Evolutionary conservation across 305 asterid genomes (phyloP), one percentile per base, ranked within the genome.

Genomic region (Fraxinus velutina): DNA sequence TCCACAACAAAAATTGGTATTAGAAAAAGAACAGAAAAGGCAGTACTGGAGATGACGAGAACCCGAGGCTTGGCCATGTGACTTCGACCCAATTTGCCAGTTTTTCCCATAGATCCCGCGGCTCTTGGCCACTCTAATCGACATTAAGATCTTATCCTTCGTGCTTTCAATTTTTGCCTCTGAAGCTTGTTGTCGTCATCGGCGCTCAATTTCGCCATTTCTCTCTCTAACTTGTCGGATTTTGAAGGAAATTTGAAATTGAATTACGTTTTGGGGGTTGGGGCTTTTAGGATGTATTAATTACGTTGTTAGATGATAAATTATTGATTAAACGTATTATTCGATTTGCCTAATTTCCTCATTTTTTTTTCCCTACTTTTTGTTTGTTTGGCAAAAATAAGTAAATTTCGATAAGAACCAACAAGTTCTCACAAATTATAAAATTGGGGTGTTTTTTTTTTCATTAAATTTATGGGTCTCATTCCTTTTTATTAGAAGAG

Each of bases 61-160:
- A 96, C 98, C 75, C 99, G 92, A 34, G 99, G 98, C 89, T 96
- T 96, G 74, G 99, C 98, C 94, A 92, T 96, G 86, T 93, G 92
- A 83, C 94, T 92, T 83, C 94, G 97, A 75, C 99, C 98, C 66
- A 96, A 82, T 88, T 92, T 96, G 39, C 88, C 92, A n/a, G 93
- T 76, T 89, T 96, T 96, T 21, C 90, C 96, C 99, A 27, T 97
- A 96, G 90, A 92, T 90, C 89, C 97, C 97, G 79, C 88, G 92
- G 89, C 98, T 91, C 85, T 96, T 96, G 78, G 97, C 98, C 76
- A 94, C 99, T 79, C 98, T 91, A 86, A 96, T 93, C 85, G 97
- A 90, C 98, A 96, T 85, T 50, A 83, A 86, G 83, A 93, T 81
- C 89, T 89, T 86, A 85, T 96, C 93, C 74, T 87, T 88, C 75